A percentile compares a stretch with the other conserved stretches of the same genome.
phyloP scores from a whole-genome alignment of 345 rosid species.

The Iberis pinnata region DNA sequence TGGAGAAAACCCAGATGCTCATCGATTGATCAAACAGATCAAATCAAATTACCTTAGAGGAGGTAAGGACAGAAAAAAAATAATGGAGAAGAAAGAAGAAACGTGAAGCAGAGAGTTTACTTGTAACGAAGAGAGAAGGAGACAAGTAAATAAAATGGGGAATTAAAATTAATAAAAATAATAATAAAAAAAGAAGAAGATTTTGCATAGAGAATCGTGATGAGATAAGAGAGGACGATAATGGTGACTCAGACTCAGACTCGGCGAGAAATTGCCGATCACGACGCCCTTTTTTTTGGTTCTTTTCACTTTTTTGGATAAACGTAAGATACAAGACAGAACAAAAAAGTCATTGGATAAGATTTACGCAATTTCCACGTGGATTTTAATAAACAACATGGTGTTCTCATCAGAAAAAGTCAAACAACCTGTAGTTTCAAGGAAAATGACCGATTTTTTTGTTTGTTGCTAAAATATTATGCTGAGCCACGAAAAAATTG shows the following conservation, averaged over 20 bases:
- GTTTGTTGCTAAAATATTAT: too few species aligned
- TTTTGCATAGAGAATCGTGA: conserved; percentile 28
- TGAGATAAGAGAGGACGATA: conserved; percentile 27
- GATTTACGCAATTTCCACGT: conserved; percentile 26
- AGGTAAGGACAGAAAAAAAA: conserved; percentile 4
- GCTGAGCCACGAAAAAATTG: too few species aligned
- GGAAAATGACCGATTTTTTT: too few species aligned
- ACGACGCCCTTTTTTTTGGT: too few species aligned
- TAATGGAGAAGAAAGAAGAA: conserved; percentile 18
- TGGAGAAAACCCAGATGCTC: neutral
- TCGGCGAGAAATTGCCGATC: conserved; percentile 25
- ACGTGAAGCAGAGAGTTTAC: conserved; percentile 29
- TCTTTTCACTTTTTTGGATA: conserved; percentile 6
- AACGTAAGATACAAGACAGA: neutral
- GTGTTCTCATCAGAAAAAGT: neutral
- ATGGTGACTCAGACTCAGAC: conserved; percentile 26
- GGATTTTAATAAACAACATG: neutral
- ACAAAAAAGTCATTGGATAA: conserved; percentile 21
- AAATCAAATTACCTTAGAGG: neutral
- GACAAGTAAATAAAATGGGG: neutral
- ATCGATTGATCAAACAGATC: neutral
- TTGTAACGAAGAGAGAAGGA: neutral
- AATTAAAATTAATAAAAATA: too few species aligned
- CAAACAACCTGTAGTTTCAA: conserved; percentile 8
- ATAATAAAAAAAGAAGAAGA: neutral